Conservation (phyloP, 2,329 filamentous ascomycete species). For the Xylariaceae sp. region DNA sequence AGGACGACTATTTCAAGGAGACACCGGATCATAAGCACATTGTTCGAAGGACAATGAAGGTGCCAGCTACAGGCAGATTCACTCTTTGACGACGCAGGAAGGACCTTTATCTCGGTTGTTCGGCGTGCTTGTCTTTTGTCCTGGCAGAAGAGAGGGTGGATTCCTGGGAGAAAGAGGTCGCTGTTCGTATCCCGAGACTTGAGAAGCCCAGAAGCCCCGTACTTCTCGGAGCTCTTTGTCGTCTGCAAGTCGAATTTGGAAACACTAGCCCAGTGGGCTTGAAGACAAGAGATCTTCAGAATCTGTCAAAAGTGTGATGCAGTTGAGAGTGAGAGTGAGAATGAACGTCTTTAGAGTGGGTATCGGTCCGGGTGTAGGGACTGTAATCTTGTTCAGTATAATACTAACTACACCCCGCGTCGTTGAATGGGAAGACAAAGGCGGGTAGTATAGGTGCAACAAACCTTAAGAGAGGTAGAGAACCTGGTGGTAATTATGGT, state of each 20-base stretch:
- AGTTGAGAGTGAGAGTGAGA: neutral
- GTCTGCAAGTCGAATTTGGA: neutral
- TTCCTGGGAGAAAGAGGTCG: constrained; percentile 1
- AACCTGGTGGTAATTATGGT: neutral
- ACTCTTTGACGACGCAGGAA: constrained; percentile 20
- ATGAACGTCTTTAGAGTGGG: constrained; percentile 13
- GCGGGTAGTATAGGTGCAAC: constrained; percentile 4
- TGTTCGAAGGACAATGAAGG: constrained; percentile 24
- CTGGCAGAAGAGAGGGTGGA: neutral
- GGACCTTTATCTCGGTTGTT: constrained; percentile 12
- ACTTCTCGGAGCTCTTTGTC: neutral
- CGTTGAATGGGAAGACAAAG: neutral
- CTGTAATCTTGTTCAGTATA: constrained; percentile 3
- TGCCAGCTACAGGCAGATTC: neutral
- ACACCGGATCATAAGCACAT: constrained; percentile 26
- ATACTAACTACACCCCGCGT: neutral
- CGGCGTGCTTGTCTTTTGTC: constrained; percentile 7
- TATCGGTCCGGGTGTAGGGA: neutral
- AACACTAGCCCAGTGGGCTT: neutral
- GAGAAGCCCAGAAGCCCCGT: neutral
- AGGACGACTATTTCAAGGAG: constrained; percentile 22
- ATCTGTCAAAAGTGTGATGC: constrained; percentile 17
- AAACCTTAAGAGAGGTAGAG: neutral
- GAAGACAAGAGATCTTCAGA: constrained; percentile 10
- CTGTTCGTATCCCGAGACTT: neutral